Evolutionary conservation across 805 yeast genomes (phyloP).

Genomic region (Candida coleopterorum): DNA sequence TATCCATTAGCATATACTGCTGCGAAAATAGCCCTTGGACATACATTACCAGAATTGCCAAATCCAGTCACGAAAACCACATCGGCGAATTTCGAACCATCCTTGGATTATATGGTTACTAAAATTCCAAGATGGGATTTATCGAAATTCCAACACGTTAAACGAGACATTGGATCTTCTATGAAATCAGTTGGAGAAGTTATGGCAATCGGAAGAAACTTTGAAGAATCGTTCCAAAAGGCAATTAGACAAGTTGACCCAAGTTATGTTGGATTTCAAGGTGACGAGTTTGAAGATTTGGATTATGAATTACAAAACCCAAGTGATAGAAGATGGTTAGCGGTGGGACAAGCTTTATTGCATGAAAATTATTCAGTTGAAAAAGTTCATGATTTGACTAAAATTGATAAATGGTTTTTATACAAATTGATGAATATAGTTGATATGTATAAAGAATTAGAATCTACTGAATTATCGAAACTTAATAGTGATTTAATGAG

Average conservation of each 20-base stretch:
- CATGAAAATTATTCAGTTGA: constrained; percentile 92
- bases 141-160: constrained; percentile 91
- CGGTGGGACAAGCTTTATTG: constrained; percentile 94
- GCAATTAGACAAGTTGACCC: constrained; percentile 97
- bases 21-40: constrained; percentile 92
- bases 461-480: constrained; percentile 47
- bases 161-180: constrained; percentile 88
- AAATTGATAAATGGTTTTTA: constrained; percentile 95
- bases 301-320: constrained; percentile 79
- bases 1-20: constrained; percentile 98
- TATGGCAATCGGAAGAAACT: constrained; percentile 97
- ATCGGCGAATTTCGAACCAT: constrained; percentile 94
- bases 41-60: constrained; percentile 90
- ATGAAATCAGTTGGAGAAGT: constrained; percentile 99
- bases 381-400: constrained; percentile 83
- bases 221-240: constrained; percentile 96
- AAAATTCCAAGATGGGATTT: constrained; percentile 99
- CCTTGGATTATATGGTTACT: constrained; percentile 92
- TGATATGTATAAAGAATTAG: constrained; percentile 77
- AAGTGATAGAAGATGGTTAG: constrained; percentile 95
- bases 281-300: constrained; percentile 69
- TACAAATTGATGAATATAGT: constrained; percentile 91
- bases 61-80: constrained; percentile 96
- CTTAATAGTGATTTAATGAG: constrained; percentile 65
- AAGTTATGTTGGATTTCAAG: constrained; percentile 85